Evolutionary conservation across 2,329 filamentous ascomycete genomes (phyloP), one percentile per base, ranked within the genome.

Genomic region (Camillea tinctor): DNA sequence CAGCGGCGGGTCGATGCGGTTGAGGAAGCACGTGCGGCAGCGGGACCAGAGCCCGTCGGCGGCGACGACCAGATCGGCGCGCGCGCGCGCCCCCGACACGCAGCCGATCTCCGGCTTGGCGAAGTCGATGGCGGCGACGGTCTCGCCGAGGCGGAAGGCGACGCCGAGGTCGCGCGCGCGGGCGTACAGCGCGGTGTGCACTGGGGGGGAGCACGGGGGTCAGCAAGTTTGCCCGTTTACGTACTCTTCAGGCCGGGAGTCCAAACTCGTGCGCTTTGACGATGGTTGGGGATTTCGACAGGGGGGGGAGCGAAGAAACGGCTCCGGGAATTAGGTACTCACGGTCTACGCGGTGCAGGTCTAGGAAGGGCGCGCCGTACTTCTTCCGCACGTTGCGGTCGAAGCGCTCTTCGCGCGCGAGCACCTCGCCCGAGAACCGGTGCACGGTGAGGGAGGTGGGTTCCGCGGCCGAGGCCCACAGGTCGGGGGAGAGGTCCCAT

Each of bases 11-110:
- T 83, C 81, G 19, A 65, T 73, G 0, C 68, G 73, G 0, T 78
- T 78, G 0, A 84, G 70, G 17, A 84, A 80, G 2, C 74, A 73
- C 55, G 80, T 77, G 0, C 86, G 79, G 51, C 81, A 85, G 13
- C 76, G 75, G 1, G 85, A 88, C 84, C 86, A 88, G 0, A 90
- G 73, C 0, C 88, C 88, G 63, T 90, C 88, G 0, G 86, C 85
- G 0, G 80, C 87, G 1, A 90, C 77, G 4, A 91, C 75, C 6
- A 89, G 72, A 64, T 89, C 85, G 1, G 78, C 82, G 0, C 71
- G 70, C 1, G 77, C 76, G 1, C 65, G 72, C 1, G 49, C 20
- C 0, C 80, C 82, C 4, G 68, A 67, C 4, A 72, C 71, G 0
- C 76, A 78, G 1, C 68, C 75, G 0, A 84, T 68, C 4, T 74